Percentiles rank a stretch among this genome's conserved stretches.
These are phyloP conservation scores for Ganoderma resinaceum DNA, from an alignment of 1,284 basidiomycete species.

Conservation along the genomic window DNA sequence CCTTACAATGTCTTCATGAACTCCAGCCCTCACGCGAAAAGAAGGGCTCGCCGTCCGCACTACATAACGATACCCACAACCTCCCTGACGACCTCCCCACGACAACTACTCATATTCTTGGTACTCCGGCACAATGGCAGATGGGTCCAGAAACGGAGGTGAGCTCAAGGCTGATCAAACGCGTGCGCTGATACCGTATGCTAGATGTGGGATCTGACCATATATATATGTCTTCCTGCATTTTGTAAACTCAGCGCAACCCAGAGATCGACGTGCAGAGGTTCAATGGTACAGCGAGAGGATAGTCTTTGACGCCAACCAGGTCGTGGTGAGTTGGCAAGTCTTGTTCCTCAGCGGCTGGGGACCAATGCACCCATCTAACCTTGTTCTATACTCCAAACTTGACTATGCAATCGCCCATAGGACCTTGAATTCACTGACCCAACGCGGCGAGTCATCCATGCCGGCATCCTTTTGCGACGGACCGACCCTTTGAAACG, in stretches of 20 bases:
- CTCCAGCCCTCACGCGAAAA: background rate
- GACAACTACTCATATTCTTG: background rate
- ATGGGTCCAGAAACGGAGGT: background rate
- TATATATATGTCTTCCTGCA: background rate
- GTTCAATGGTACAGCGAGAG: constrained; percentile 24
- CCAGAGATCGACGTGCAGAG: constrained; percentile 7
- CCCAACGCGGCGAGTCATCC: constrained; percentile 21
- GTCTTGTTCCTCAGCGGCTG: background rate
- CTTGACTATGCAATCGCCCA: background rate
- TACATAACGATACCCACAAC: background rate
- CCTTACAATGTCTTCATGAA: background rate
- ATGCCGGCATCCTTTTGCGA: constrained; percentile 25
- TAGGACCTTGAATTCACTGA: constrained; percentile 26
- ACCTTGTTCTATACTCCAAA: background rate
- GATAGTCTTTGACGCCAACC: constrained; percentile 19
- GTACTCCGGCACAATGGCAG: background rate
- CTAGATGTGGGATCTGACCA: background rate
- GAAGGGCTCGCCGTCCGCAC: background rate
- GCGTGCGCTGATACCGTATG: background rate
- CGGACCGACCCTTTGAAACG: constrained; percentile 56
- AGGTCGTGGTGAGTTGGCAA: constrained; percentile 16
- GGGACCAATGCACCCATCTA: background rate
- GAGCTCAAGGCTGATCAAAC: background rate
- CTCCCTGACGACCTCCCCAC: background rate
- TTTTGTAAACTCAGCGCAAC: background rate